These are phyloP conservation scores for Trichoderma arundinaceum DNA, from an alignment of 2,329 filamentous ascomycete genomes.

Conservation along the genomic window DNA sequence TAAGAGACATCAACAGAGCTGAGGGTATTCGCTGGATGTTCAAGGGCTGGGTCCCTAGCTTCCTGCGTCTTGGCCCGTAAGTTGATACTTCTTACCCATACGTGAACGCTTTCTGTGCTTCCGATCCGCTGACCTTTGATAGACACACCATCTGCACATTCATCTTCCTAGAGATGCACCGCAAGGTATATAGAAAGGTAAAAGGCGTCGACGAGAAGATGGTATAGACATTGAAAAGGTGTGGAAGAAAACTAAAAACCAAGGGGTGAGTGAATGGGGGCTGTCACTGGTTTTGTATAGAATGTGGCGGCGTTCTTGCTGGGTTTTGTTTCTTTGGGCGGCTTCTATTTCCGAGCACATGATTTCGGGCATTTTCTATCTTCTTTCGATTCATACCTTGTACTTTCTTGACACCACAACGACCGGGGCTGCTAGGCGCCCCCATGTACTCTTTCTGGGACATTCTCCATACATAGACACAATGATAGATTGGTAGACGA, in stretches of 20 bases:
- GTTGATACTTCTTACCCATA: slow-evolving; percentile 40
- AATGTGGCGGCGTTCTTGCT: slow-evolving; percentile 37
- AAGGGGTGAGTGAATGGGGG: slow-evolving; percentile 10
- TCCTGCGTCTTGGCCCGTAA: slow-evolving; percentile 67
- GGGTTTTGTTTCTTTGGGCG: slow-evolving; percentile 20
- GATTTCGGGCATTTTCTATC: not conserved
- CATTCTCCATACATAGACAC: slow-evolving; percentile 15
- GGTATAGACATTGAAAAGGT: not conserved
- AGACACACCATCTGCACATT: slow-evolving; percentile 87
- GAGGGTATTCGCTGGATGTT: slow-evolving; percentile 86
- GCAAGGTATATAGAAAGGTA: slow-evolving; percentile 71
- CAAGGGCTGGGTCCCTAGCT: slow-evolving; percentile 85
- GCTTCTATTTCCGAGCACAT: slow-evolving; percentile 21
- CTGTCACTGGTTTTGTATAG: slow-evolving; percentile 23
- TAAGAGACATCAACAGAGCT: slow-evolving; percentile 69
- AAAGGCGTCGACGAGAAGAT: slow-evolving; percentile 46
- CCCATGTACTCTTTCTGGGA: slow-evolving; percentile 3
- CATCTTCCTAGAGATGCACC: slow-evolving; percentile 84
- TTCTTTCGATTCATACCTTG: slow-evolving; percentile 6
- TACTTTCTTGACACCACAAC: not conserved
- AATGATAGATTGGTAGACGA: slow-evolving; percentile 22
- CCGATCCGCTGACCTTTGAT: not conserved
- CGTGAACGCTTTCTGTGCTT: too few relatives aligned
- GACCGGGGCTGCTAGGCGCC: not conserved
- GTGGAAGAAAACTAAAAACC: not conserved